Percentiles rank a stretch among this genome's conserved stretches.
Conservation (phyloP, 1,284 basidiomycete genomes). For the Laetiporus sulphureus region DNA sequence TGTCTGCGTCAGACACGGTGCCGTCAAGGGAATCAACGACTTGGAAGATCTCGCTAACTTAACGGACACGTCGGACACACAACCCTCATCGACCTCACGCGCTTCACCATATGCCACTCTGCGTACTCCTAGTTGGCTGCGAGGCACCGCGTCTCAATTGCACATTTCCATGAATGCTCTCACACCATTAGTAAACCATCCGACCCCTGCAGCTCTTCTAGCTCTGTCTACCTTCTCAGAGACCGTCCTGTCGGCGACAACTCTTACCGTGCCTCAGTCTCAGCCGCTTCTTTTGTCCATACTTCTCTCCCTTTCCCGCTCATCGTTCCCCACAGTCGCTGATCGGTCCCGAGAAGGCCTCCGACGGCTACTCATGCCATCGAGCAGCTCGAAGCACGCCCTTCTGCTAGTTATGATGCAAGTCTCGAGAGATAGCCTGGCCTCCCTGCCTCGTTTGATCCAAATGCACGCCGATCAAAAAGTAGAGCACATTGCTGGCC, state of each 20-base stretch:
- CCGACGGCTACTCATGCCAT: slow-evolving; percentile 34
- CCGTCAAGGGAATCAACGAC: slow-evolving; percentile 43
- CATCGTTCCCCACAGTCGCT: slow-evolving; percentile 49
- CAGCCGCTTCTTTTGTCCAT: slow-evolving; percentile 64
- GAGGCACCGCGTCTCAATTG: slow-evolving; percentile 58
- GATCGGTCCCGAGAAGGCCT: slow-evolving; percentile 42
- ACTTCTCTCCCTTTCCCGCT: slow-evolving; percentile 56
- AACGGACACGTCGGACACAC: slow-evolving; percentile 13
- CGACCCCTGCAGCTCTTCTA: slow-evolving; percentile 52
- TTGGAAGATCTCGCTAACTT: slow-evolving; percentile 54
- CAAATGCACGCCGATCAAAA: slow-evolving; percentile 63
- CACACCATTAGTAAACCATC: slow-evolving; percentile 57
- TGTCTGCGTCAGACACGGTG: slow-evolving; percentile 56
- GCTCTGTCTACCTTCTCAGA: slow-evolving; percentile 52
- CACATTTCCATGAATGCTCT: slow-evolving; percentile 63
- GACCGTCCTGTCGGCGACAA: slow-evolving; percentile 45
- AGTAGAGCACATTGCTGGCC: slow-evolving; percentile 57
- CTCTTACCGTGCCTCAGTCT: slow-evolving; percentile 55
- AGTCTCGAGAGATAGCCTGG: slow-evolving; percentile 56
- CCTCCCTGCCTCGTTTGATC: slow-evolving; percentile 71
- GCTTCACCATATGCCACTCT: slow-evolving; percentile 35
- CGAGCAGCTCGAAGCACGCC: slow-evolving; percentile 34
- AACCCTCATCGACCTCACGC: slow-evolving; percentile 7
- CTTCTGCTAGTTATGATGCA: slow-evolving; percentile 49
- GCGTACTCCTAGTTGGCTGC: slow-evolving; percentile 53